A percentile compares a stretch with the other conserved stretches of the same genome.
Conservation (phyloP, 2,329 filamentous ascomycete genomes). For the Scedosporium boydii region DNA sequence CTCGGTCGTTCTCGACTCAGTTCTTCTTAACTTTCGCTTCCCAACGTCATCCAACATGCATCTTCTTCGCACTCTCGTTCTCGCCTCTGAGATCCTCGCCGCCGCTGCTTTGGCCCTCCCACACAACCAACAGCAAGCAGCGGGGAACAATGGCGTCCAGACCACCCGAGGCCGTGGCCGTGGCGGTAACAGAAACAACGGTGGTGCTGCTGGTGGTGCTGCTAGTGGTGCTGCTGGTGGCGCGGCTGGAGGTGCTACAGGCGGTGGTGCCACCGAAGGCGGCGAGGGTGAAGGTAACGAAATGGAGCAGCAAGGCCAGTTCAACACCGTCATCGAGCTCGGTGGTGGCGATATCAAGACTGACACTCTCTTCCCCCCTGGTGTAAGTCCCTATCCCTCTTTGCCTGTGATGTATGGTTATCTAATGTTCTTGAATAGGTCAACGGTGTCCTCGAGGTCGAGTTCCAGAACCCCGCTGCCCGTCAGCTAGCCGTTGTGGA, state of each 20-base stretch:
- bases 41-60: not conserved
- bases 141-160: not conserved
- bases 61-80: not conserved
- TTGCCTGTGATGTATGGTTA: not conserved
- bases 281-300: constrained; percentile 16
- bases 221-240: not conserved
- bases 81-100: constrained; percentile 1
- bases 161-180: not conserved
- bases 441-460: constrained; percentile 27
- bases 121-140: not conserved
- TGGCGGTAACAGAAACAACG: not conserved
- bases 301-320: constrained; percentile 19
- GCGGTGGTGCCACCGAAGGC: not conserved
- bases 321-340: constrained; percentile 19
- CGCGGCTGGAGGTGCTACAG: not conserved
- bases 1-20: not conserved
- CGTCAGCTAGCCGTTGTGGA: constrained; percentile 26
- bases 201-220: not conserved
- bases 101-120: not conserved
- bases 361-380: constrained; percentile 22
- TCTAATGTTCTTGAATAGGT: constrained; percentile 8
- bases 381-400: constrained; percentile 15
- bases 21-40: not conserved
- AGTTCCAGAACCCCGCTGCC: constrained; percentile 24
- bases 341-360: constrained; percentile 21